phyloP scores from a whole-genome alignment of 2,329 filamentous ascomycete genomes.

The Plenodomus biglobosus region DNA sequence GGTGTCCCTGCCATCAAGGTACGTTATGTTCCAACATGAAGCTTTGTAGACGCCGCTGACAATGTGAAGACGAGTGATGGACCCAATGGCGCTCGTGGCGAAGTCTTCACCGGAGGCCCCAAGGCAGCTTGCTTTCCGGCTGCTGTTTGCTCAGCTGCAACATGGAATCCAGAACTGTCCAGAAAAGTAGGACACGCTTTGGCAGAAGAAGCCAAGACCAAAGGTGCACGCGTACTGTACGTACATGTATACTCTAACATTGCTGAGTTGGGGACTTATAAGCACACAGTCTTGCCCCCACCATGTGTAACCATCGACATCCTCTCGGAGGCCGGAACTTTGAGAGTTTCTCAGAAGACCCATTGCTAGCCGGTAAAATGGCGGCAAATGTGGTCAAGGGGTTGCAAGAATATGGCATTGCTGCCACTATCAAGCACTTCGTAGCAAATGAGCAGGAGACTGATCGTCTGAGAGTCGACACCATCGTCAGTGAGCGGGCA shows the following conservation, averaged over 20 bases:
- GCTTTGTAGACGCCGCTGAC: not conserved
- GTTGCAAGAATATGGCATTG: slow-evolving; percentile 66
- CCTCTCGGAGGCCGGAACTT: slow-evolving; percentile 80
- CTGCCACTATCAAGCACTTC: slow-evolving; percentile 74
- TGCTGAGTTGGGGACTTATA: not conserved
- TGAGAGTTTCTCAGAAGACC: slow-evolving; percentile 71
- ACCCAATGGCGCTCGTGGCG: slow-evolving; percentile 67
- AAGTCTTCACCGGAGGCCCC: slow-evolving; percentile 64
- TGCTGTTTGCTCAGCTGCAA: slow-evolving; percentile 67
- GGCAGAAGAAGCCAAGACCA: slow-evolving; percentile 69
- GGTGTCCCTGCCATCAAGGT: slow-evolving; percentile 60
- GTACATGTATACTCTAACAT: not conserved
- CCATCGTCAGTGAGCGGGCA: slow-evolving; percentile 59
- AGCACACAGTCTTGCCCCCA: slow-evolving; percentile 62
- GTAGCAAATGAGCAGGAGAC: slow-evolving; percentile 69
- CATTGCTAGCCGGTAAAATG: slow-evolving; percentile 67
- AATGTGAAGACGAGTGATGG: slow-evolving; percentile 61
- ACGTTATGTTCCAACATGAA: too few relatives aligned
- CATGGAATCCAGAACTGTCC: slow-evolving; percentile 68
- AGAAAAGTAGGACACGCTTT: slow-evolving; percentile 62
- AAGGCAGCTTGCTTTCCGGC: slow-evolving; percentile 74
- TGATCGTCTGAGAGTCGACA: slow-evolving; percentile 62
- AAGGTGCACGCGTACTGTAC: slow-evolving; percentile 68
- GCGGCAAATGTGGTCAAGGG: slow-evolving; percentile 62
- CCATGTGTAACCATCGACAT: slow-evolving; percentile 77